A percentile compares a stretch with the other conserved stretches of the same genome.
Evolutionary conservation across 2,329 filamentous ascomycete genomes (phyloP).

Genomic region (Teratosphaeria pseudoeucalypti): DNA sequence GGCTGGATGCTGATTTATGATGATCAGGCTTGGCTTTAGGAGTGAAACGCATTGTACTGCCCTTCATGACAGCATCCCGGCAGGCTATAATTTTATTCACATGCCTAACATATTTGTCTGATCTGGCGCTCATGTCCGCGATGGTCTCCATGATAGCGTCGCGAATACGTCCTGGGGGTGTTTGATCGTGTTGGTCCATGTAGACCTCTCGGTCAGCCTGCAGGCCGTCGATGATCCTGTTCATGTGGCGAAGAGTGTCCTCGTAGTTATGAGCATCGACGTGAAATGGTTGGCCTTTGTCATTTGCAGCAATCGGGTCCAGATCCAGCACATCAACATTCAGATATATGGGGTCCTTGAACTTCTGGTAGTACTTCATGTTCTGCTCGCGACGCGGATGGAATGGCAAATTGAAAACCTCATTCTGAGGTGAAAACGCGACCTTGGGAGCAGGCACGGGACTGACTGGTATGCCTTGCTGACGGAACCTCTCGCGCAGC

Average conservation of each 20-base stretch:
- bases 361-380: not conserved
- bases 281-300: not conserved
- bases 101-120: not conserved
- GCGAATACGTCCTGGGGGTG: not conserved
- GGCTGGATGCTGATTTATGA: not conserved
- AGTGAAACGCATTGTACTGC: not conserved
- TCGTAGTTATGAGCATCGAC: not conserved
- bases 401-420: not conserved
- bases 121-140: not conserved
- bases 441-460: not conserved
- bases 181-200: not conserved
- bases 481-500: not conserved
- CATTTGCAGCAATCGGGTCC: not conserved
- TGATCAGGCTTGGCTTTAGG: not conserved
- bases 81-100: not conserved
- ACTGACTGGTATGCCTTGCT: constrained; percentile 1
- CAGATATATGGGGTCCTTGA: not conserved
- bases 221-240: not conserved
- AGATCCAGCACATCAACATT: not conserved
- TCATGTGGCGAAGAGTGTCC: not conserved
- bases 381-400: not conserved
- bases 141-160: not conserved
- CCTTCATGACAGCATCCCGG: not conserved
- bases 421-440: not conserved
- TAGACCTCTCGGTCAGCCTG: not conserved